phyloP scores from a whole-genome alignment of 345 rosid genomes.

The Abelmoschus esculentus region DNA sequence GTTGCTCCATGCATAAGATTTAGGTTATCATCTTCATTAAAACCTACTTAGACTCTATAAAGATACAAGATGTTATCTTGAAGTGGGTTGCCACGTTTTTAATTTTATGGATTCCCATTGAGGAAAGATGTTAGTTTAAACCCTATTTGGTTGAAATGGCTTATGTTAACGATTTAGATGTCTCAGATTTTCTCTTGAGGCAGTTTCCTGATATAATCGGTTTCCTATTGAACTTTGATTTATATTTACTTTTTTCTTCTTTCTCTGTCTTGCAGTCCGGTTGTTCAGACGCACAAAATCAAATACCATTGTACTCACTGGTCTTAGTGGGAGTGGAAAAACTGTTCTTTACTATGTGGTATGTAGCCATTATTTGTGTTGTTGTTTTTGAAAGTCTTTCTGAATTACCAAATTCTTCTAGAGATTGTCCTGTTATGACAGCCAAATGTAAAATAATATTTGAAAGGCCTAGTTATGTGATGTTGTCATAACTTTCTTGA shows the following conservation, averaged over 20 bases:
- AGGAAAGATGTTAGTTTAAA: not conserved
- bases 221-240: not conserved
- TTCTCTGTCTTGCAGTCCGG: conserved; percentile 32
- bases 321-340: conserved; percentile 78
- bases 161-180: not conserved
- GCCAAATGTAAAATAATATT: not conserved
- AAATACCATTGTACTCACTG: conserved; percentile 64
- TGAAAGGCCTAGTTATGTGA: not conserved
- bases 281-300: conserved; percentile 47
- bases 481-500: conserved; percentile 9
- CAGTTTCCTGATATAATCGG: not conserved
- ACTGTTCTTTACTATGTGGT: conserved; percentile 77
- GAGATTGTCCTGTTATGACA: not conserved
- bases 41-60: not conserved
- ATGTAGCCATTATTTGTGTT: conserved; percentile 10
- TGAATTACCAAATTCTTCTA: not conserved
- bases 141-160: conserved; percentile 6
- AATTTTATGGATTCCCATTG: not conserved
- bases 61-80: not conserved
- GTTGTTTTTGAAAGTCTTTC: not conserved
- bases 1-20: not conserved
- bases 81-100: not conserved
- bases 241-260: not conserved
- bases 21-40: not conserved
- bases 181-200: not conserved